Base-by-base conservation (phyloP, 768 basidiomycete genomes). In the Lactifluus hygrophoroides region DNA sequence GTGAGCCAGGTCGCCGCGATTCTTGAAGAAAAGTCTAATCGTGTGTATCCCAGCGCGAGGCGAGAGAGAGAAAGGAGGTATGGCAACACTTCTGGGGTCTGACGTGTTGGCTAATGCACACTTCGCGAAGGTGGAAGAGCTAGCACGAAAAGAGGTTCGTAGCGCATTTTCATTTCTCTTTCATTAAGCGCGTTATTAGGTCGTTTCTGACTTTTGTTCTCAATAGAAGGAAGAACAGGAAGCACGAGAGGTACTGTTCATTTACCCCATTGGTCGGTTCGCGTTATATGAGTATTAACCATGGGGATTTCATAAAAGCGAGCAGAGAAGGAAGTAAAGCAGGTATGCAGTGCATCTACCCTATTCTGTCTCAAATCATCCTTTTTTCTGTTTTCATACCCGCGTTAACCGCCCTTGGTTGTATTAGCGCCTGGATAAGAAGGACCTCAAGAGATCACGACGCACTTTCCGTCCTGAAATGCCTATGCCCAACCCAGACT, bases 11-110 rank as follows among this genome's bases (percentile, higher is more conserved):
- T 27, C 46, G 32, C 54, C 23, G 17, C 13, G 40, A 27, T 32
- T 48, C n/a, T 25, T 37, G 5, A 17, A 23, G 14, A 19, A 27
- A 50, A 45, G n/a, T 5, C 28, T 55, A 23, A 51, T 54, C 50
- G 25, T 51, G 23, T 56, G 59, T 44, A 61, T 61, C 50, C 30
- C 67, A 91, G 87, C 83, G 82, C 50, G 89, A 90, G 68, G 86
- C 87, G 25, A 86, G 85, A 69, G 88, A 90, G 71, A 86, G 85
- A 73, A 81, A 82, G 64, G 88, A 88, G 72, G 78, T 76, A 70
- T 35, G 62, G 25, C n/a, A 53, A 5, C 40, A 13, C 13, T 35
- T 19, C 25, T 17, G 51, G 13, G 43, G 21, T 17, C 52, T 10
- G 13, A 13, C 4, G 51, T 28, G 49, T 49, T 45, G 56, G 47